These are phyloP conservation scores for Angomonas ambiguus DNA, from an alignment of 208 protist species.

Conservation along the genomic window DNA sequence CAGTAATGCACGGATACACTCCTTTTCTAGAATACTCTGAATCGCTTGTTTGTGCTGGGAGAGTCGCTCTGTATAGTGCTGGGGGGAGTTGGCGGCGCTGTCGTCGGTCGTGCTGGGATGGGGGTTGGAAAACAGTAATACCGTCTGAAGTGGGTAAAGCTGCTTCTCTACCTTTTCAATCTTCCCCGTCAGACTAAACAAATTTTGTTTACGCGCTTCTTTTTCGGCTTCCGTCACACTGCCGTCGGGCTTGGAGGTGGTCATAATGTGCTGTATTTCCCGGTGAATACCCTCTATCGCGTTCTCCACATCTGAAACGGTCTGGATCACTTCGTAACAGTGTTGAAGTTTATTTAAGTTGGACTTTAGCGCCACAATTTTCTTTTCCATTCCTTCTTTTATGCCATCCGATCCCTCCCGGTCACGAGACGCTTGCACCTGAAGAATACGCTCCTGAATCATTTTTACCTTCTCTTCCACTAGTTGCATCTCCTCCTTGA, in stretches of 20 bases:
- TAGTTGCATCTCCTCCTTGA: not conserved
- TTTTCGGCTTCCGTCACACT: not conserved
- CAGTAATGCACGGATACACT: not conserved
- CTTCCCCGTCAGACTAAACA: not conserved
- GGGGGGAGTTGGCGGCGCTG: too few species aligned
- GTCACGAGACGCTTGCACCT: not conserved
- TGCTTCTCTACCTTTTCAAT: constrained; percentile 6
- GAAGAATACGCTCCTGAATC: not conserved
- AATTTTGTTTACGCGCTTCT: not conserved
- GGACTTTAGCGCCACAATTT: not conserved
- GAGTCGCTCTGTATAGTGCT: not conserved
- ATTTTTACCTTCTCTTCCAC: constrained; percentile 6
- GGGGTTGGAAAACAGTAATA: not conserved
- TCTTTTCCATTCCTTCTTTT: not conserved
- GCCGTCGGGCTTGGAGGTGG: not conserved
- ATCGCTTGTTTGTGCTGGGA: not conserved
- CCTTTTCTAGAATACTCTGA: not conserved
- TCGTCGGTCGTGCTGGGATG: not conserved
- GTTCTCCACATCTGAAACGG: not conserved
- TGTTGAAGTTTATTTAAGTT: not conserved
- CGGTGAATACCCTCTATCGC: not conserved
- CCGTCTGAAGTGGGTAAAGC: not conserved
- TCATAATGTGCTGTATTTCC: not conserved
- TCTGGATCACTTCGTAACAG: not conserved
- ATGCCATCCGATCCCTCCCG: not conserved